phyloP scores from a whole-genome alignment of 768 basidiomycete genomes.

The Tricholoma terreum region DNA sequence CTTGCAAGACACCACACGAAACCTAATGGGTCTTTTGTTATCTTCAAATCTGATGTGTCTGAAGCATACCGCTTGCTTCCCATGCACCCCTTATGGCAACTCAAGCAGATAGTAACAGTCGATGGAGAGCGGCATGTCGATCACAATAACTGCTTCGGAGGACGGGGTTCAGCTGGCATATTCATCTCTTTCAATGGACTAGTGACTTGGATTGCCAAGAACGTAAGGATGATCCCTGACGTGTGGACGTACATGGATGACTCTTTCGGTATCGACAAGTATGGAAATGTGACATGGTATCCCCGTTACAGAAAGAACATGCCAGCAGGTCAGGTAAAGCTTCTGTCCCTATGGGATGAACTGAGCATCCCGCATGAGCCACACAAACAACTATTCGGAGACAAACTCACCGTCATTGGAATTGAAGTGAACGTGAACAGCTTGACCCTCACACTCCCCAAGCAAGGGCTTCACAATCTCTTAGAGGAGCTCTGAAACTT shows the following conservation, averaged over 20 bases:
- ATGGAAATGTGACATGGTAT: conserved; percentile 22
- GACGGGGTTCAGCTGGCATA: conserved; percentile 19
- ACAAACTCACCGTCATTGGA: conserved; percentile 41
- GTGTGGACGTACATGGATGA: background rate
- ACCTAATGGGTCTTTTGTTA: conserved; percentile 7
- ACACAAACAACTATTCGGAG: no score
- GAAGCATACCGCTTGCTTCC: no score
- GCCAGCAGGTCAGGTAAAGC: no score
- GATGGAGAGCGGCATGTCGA: conserved; percentile 26
- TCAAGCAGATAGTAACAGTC: background rate
- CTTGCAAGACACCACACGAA: background rate
- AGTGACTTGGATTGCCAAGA: no score
- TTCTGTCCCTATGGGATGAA: no score
- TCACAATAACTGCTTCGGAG: conserved; percentile 25
- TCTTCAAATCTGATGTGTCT: conserved; percentile 1
- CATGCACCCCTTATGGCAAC: no score
- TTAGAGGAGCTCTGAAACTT: conserved; percentile 10
- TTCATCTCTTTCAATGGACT: conserved; percentile 25
- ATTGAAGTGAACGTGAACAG: conserved; percentile 31
- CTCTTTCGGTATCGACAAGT: conserved; percentile 18
- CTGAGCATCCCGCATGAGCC: no score
- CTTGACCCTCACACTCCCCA: no score
- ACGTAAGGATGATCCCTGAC: background rate
- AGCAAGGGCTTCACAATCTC: conserved; percentile 7
- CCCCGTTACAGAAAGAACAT: conserved; percentile 28